A percentile compares a stretch with the other conserved stretches of the same genome.
Conservation (phyloP, 2,329 filamentous ascomycete species). For the Diaporthe batatas region DNA sequence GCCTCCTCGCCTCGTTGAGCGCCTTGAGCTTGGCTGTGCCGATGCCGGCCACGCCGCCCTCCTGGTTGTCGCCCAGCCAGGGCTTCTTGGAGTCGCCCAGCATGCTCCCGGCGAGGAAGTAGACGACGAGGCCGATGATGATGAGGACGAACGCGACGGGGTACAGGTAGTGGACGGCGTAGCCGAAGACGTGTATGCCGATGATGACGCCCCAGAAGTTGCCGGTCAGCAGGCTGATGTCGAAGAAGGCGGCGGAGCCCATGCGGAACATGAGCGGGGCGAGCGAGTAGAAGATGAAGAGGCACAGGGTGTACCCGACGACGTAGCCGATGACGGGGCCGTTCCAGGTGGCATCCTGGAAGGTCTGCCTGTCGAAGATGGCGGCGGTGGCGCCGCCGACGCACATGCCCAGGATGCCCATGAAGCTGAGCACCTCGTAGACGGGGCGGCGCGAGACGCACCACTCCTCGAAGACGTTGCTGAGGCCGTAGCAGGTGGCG, state of each 20-base stretch:
- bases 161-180: slow-evolving; percentile 88
- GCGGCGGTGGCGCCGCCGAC: slow-evolving; percentile 93
- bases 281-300: slow-evolving; percentile 88
- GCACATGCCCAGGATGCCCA: slow-evolving; percentile 87
- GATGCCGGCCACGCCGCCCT: slow-evolving; percentile 81
- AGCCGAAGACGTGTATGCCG: slow-evolving; percentile 86
- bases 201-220: slow-evolving; percentile 99
- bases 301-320: slow-evolving; percentile 87
- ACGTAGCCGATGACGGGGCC: slow-evolving; percentile 82
- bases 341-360: slow-evolving; percentile 75
- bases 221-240: slow-evolving; percentile 91
- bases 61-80: slow-evolving; percentile 91
- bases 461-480: slow-evolving; percentile 95
- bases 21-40: slow-evolving; percentile 88
- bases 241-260: slow-evolving; percentile 93
- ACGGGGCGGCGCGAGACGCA: slow-evolving; percentile 87
- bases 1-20: slow-evolving; percentile 67
- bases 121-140: slow-evolving; percentile 85
- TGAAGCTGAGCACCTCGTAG: slow-evolving; percentile 93
- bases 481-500: slow-evolving; percentile 90
- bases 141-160: slow-evolving; percentile 96
- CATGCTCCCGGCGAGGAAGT: slow-evolving; percentile 86
- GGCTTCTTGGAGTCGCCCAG: slow-evolving; percentile 93
- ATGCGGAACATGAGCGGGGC: slow-evolving; percentile 91
- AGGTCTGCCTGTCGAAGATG: slow-evolving; percentile 88